These are phyloP conservation scores for Floccularia luteovirens DNA, from an alignment of 768 basidiomycete species.

Conservation along the genomic window DNA sequence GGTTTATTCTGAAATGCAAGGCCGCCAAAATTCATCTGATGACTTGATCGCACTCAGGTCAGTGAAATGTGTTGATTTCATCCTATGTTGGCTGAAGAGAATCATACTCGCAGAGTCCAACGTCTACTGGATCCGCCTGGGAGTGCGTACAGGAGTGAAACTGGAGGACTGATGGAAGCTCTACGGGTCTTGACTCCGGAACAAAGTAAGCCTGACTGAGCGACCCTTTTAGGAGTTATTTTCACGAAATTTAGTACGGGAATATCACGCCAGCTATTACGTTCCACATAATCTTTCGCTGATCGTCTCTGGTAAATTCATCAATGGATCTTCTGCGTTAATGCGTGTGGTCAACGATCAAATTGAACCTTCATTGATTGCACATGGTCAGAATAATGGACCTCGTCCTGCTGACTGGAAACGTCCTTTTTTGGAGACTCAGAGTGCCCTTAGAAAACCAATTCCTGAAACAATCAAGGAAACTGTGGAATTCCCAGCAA, in stretches of 20 bases:
- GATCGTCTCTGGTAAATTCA: constrained; percentile 83
- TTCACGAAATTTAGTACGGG: constrained; percentile 53
- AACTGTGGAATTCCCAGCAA: constrained; percentile 88
- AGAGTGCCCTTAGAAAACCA: constrained; percentile 54
- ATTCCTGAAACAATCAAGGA: constrained; percentile 48
- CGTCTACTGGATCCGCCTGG: constrained; percentile 70
- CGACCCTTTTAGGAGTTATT: constrained; percentile 5
- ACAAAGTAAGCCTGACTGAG: constrained; percentile 51
- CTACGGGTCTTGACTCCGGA: constrained; percentile 79
- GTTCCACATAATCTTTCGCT: constrained; percentile 91
- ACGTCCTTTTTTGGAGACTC: constrained; percentile 88
- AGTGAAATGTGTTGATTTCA: constrained; percentile 13
- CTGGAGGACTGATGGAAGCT: constrained; percentile 92
- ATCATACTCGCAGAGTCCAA: constrained; percentile 49
- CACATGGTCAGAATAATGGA: constrained; percentile 67
- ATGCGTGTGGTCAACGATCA: constrained; percentile 75
- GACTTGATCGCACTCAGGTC: constrained; percentile 88
- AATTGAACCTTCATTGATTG: constrained; percentile 76
- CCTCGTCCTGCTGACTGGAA: constrained; percentile 78
- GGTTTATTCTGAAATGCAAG: constrained; percentile 97
- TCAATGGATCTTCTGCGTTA: constrained; percentile 66
- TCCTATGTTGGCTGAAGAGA: not conserved
- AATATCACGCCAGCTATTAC: constrained; percentile 87
- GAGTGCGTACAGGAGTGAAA: constrained; percentile 94
- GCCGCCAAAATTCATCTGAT: constrained; percentile 85